Base-by-base conservation (phyloP, 2,329 filamentous ascomycete genomes). In the Mycosphaerella sp. region DNA sequence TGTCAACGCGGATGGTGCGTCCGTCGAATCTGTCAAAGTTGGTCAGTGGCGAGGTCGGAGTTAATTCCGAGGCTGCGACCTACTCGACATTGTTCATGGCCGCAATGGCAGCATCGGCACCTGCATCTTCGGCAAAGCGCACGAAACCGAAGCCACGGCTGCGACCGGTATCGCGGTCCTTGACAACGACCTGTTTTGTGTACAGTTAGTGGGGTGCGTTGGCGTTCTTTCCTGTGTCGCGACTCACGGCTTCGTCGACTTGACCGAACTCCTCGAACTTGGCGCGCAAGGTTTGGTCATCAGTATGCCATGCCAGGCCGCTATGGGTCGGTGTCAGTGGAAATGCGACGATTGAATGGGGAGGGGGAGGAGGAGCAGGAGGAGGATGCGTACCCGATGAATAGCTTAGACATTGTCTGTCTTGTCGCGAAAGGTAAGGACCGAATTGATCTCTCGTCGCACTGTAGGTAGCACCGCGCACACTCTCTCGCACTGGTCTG, bases 111-210 rank as follows among this genome's bases (percentile, higher is more conserved):
- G 80, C 79, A 67, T 90, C 83, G 59, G 89, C 88, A 72, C 91
- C 86, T 44, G 78, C 74, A 61, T 91, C 88, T 61, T 83, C 82
- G 48, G 82, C 76, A 75, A 92, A 98, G 65, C 91, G 87, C 60
- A 98, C 92, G 72, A 97, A 97, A 45, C 93, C 93, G 72, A 97
- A 98, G 57, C 93, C 93, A 72, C 93, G 89, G 79, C 91, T 96
- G 72, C 92, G 89, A 66, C 89, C 88, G 68, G 92, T 96, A 70
- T 97, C 92, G 68, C 91, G 89, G 73, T 98, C 92, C 78, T 95
- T 97, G 67, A 97, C 91, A 64, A 98, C 92, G 59, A 95, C 88
- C 92, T 97, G 68, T 40, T 46, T 44, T 46, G 38, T 41, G 38
- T 58, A 39, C 21, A 21, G 21, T 29, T 38, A 14, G 46, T 11